Percentiles rank a stretch among this genome's conserved stretches.
phyloP scores from a whole-genome alignment of 306 rosid genomes.

The Malus domestica region DNA sequence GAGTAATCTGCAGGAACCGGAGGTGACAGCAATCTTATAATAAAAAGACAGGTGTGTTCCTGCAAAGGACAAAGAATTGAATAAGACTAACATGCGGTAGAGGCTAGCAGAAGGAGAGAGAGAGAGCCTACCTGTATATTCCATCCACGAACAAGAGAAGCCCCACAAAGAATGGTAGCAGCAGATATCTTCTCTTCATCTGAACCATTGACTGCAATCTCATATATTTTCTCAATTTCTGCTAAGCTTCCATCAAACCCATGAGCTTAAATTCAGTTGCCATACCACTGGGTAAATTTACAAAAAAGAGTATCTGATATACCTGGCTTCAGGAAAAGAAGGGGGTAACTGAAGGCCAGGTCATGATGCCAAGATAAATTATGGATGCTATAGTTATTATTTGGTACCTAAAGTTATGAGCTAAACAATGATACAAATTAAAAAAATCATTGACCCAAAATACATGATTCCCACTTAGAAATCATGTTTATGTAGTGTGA shows the following conservation, averaged over 20 bases:
- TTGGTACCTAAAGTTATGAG: not conserved
- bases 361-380: conserved; percentile 10
- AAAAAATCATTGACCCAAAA: conserved; percentile 3
- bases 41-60: conserved; percentile 67
- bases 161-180: conserved; percentile 84
- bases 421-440: not conserved
- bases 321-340: conserved; percentile 40
- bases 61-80: conserved; percentile 34
- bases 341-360: conserved; percentile 38
- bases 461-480: not conserved
- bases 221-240: conserved; percentile 79
- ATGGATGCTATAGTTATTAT: conserved; percentile 10
- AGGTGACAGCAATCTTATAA: conserved; percentile 58
- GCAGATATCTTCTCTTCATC: conserved; percentile 84
- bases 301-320: conserved; percentile 36
- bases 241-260: conserved; percentile 95
- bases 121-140: conserved; percentile 61
- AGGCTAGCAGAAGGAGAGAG: not conserved
- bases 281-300: conserved; percentile 33
- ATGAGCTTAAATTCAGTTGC: conserved; percentile 64
- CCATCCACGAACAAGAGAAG: conserved; percentile 90
- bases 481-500: not conserved
- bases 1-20: conserved; percentile 47
- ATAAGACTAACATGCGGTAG: not conserved
- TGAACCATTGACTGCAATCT: conserved; percentile 77